phyloP scores from a whole-genome alignment of 306 rosid genomes.

The Spatholobus suberectus region DNA sequence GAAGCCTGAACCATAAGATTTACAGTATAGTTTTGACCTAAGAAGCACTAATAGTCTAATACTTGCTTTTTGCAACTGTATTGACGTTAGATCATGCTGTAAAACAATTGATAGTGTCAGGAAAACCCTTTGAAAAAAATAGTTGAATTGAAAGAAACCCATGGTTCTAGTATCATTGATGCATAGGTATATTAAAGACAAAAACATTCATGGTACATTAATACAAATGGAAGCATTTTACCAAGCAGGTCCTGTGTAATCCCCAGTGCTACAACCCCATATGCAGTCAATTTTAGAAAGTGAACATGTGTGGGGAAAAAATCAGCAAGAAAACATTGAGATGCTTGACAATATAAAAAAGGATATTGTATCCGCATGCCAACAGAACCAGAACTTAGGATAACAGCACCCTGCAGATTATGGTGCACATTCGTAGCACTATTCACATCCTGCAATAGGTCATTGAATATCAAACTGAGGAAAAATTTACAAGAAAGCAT shows the following conservation, averaged over 20 bases:
- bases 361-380: constrained; percentile 99
- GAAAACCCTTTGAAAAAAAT: neutral
- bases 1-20: neutral
- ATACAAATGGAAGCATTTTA: constrained; percentile 21
- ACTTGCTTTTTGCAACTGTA: neutral
- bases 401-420: constrained; percentile 96
- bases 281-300: neutral
- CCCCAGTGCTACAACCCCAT: neutral
- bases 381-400: constrained; percentile 96
- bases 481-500: neutral
- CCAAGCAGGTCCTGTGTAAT: neutral
- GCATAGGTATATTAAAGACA: neutral
- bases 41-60: neutral
- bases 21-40: neutral
- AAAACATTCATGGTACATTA: neutral
- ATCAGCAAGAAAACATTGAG: constrained; percentile 15
- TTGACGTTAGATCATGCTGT: neutral
- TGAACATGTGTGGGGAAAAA: neutral
- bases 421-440: constrained; percentile 92
- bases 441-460: constrained; percentile 79
- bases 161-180: neutral
- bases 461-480: constrained; percentile 27
- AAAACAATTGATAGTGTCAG: constrained; percentile 11
- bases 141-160: neutral
- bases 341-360: constrained; percentile 44